Percentiles rank a stretch among this genome's conserved stretches.
Conservation (phyloP, 495 filamentous ascomycete genomes). For the Friedmanniomyces simplex region DNA sequence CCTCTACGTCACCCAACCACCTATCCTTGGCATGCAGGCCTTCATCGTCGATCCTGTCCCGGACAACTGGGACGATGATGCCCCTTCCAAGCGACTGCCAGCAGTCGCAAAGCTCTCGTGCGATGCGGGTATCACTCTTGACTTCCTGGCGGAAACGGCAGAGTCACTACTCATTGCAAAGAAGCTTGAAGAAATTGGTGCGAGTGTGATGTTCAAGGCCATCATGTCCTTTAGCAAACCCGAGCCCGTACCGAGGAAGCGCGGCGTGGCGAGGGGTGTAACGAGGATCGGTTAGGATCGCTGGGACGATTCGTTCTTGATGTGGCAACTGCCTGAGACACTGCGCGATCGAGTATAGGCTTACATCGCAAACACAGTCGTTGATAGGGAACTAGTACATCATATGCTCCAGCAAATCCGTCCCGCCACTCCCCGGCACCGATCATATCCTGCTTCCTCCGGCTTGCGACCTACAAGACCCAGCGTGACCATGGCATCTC, state of each 20-base stretch:
- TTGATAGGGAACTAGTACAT: too few species aligned
- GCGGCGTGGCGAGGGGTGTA: background rate
- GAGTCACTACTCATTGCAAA: slow-evolving; percentile 2
- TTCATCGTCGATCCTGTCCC: background rate
- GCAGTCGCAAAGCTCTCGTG: slow-evolving; percentile 12
- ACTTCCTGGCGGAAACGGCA: slow-evolving; percentile 15
- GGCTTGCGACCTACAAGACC: background rate
- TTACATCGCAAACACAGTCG: background rate
- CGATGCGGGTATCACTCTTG: slow-evolving; percentile 14
- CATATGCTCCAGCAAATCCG: too few species aligned
- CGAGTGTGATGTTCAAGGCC: slow-evolving; percentile 12
- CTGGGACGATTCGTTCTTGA: background rate
- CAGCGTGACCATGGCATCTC: background rate
- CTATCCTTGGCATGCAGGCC: slow-evolving; percentile 11
- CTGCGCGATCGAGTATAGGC: background rate
- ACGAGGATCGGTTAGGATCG: slow-evolving; percentile 1
- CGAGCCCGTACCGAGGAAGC: background rate
- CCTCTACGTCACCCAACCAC: slow-evolving; percentile 14
- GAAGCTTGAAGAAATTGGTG: background rate
- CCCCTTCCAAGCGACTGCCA: background rate
- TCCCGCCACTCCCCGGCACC: too few species aligned
- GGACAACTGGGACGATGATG: background rate
- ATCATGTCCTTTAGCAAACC: slow-evolving; percentile 12
- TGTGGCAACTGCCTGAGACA: background rate
- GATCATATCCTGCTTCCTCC: too few species aligned